These are phyloP conservation scores for Suhomyces sp. DNA, from an alignment of 805 yeast genomes.

Conservation along the genomic window DNA sequence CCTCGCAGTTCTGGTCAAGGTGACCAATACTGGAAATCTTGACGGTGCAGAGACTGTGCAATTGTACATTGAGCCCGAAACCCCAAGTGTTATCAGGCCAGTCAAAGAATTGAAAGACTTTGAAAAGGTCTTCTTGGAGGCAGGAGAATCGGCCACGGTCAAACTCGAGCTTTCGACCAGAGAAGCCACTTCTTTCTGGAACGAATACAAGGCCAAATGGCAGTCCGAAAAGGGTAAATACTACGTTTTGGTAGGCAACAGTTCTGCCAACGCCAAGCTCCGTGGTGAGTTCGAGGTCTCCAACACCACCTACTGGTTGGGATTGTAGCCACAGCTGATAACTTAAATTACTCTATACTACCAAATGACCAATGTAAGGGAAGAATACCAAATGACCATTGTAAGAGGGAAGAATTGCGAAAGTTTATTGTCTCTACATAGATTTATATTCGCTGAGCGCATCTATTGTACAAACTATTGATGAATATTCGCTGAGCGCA, in stretches of 20 bases:
- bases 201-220: conserved; percentile 50
- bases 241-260: conserved; percentile 45
- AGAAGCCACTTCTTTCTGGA: conserved; percentile 55
- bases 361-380: too few relatives aligned
- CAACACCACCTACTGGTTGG: conserved; percentile 9
- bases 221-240: conserved; percentile 50
- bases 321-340: too few relatives aligned
- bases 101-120: conserved; percentile 60
- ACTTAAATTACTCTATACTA: too few relatives aligned
- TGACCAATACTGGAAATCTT: conserved; percentile 46
- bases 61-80: conserved; percentile 42
- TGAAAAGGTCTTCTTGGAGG: conserved; percentile 43
- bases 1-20: conserved; percentile 33
- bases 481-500: too few relatives aligned
- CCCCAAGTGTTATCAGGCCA: conserved; percentile 47
- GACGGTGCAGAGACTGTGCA: conserved; percentile 58
- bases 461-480: too few relatives aligned
- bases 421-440: too few relatives aligned
- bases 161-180: conserved; percentile 39
- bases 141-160: conserved; percentile 43
- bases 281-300: conserved; percentile 17
- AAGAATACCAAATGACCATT: neutral
- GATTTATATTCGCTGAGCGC: too few relatives aligned
- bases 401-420: neutral
- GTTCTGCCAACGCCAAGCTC: conserved; percentile 25